Evolutionary conservation across 768 basidiomycete genomes (phyloP).

Genomic region (Baorangia bicolor): DNA sequence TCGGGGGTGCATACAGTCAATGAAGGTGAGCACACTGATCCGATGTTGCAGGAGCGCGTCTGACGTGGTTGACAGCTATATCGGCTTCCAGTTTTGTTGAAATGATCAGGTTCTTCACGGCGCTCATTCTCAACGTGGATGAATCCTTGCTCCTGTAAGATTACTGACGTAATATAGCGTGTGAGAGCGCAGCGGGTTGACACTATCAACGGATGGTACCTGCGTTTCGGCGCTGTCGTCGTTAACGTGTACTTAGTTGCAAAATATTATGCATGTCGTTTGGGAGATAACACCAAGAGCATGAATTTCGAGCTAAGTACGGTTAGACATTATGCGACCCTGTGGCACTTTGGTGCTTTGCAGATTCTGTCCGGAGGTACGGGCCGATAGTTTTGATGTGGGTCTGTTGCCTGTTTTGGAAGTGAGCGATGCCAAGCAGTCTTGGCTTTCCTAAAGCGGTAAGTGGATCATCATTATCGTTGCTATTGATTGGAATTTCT

Average conservation of each 20-base stretch:
- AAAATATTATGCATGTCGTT: too few species aligned
- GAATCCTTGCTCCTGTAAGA: slow-evolving; percentile 37
- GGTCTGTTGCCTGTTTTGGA: too few species aligned
- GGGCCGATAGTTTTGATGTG: too few species aligned
- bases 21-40: slow-evolving; percentile 52
- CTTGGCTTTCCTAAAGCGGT: neutral
- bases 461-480: neutral
- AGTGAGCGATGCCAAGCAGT: neutral
- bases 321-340: too few species aligned
- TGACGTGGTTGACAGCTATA: slow-evolving; percentile 33
- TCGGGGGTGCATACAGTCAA: slow-evolving; percentile 67
- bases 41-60: neutral
- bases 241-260: too few species aligned
- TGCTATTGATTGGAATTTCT: neutral
- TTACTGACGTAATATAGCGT: neutral
- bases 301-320: too few species aligned
- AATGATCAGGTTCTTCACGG: slow-evolving; percentile 63
- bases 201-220: neutral
- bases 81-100: slow-evolving; percentile 54
- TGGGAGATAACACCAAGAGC: too few species aligned
- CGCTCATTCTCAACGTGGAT: slow-evolving; percentile 66
- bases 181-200: neutral
- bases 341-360: neutral
- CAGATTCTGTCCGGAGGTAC: too few species aligned
- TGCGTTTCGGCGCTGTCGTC: neutral